A percentile compares a stretch with the other conserved stretches of the same genome.
Conservation (phyloP, 805 yeast species). For the Cyberlindnera bimundalis region DNA sequence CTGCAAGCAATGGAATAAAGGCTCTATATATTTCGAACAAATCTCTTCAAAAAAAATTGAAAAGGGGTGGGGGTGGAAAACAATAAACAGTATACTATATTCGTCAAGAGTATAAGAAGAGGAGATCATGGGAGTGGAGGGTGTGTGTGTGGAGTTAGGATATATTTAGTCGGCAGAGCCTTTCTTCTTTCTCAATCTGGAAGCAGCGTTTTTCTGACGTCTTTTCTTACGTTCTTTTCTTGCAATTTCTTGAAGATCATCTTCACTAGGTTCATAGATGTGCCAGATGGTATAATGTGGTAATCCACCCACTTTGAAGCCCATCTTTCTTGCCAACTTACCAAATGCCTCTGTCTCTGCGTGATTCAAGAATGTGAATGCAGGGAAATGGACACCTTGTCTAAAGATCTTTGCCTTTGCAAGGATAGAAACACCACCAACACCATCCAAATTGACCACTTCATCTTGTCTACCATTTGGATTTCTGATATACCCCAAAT, state of each 20-base stretch:
- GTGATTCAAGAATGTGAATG: conserved; percentile 78
- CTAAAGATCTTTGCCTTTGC: conserved; percentile 73
- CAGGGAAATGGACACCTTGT: conserved; percentile 81
- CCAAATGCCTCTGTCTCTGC: conserved; percentile 91
- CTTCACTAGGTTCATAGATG: conserved; percentile 85
- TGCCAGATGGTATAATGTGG: conserved; percentile 93
- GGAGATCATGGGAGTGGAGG: too few species aligned
- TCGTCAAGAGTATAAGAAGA: too few species aligned
- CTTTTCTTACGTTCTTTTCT: conserved; percentile 64
- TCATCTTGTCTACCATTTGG: conserved; percentile 58
- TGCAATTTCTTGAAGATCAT: conserved; percentile 69
- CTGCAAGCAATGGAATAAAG: too few species aligned
- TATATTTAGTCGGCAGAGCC: too few species aligned
- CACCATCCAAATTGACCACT: conserved; percentile 74
- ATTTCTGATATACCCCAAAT: conserved; percentile 69
- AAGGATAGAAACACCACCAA: conserved; percentile 81
- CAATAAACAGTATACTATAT: too few species aligned
- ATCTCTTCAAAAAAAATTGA: too few species aligned
- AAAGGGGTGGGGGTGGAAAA: too few species aligned
- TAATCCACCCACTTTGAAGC: conserved; percentile 78
- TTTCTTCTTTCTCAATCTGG: conserved; percentile 5
- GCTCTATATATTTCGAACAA: too few species aligned
- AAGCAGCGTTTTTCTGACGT: conserved; percentile 30
- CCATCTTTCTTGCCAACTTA: conserved; percentile 74
- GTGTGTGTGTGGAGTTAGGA: too few species aligned